A percentile compares a stretch with the other conserved stretches of the same genome.
Evolutionary conservation across 106 monocot species (phyloP).

Genomic region (Cymbidium sinense): DNA sequence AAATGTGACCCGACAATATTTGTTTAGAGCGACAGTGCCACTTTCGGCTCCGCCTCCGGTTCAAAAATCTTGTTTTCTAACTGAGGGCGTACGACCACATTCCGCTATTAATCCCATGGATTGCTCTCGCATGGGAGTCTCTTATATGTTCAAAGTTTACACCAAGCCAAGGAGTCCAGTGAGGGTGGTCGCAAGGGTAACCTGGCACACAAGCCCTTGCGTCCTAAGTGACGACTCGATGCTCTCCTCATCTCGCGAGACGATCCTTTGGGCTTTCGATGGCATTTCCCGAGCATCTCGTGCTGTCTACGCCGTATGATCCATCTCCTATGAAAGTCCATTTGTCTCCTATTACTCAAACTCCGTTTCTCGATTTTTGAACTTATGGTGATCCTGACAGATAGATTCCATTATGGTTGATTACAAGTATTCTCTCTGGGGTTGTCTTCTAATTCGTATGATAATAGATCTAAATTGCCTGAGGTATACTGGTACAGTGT

Average conservation of each 20-base stretch:
- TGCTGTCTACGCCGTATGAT: constrained; percentile 58
- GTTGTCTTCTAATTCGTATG: constrained; percentile 25
- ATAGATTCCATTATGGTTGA: constrained; percentile 57
- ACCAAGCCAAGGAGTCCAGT: constrained; percentile 18
- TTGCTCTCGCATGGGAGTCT: not conserved
- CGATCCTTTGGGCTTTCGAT: constrained; percentile 24
- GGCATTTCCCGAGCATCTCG: constrained; percentile 67
- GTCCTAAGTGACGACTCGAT: constrained; percentile 6
- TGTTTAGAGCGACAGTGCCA: too few relatives aligned
- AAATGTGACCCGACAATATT: too few relatives aligned
- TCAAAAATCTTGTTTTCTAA: too few relatives aligned
- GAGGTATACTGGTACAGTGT: constrained; percentile 32
- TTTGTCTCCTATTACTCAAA: not conserved
- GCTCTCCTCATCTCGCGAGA: constrained; percentile 15
- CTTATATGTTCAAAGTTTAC: constrained; percentile 16
- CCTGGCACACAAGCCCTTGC: constrained; percentile 19
- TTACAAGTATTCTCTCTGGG: constrained; percentile 69
- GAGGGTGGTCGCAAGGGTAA: constrained; percentile 34
- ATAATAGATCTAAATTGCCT: constrained; percentile 47
- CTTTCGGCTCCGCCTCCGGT: too few relatives aligned
- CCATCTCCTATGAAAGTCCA: not conserved
- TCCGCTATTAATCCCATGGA: too few relatives aligned
- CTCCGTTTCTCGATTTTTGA: not conserved
- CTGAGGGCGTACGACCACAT: too few relatives aligned
- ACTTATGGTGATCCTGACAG: constrained; percentile 22